Evolutionary conservation across 768 basidiomycete genomes (phyloP), one percentile per base, ranked within the genome.

Genomic region (Suillus subaureus): DNA sequence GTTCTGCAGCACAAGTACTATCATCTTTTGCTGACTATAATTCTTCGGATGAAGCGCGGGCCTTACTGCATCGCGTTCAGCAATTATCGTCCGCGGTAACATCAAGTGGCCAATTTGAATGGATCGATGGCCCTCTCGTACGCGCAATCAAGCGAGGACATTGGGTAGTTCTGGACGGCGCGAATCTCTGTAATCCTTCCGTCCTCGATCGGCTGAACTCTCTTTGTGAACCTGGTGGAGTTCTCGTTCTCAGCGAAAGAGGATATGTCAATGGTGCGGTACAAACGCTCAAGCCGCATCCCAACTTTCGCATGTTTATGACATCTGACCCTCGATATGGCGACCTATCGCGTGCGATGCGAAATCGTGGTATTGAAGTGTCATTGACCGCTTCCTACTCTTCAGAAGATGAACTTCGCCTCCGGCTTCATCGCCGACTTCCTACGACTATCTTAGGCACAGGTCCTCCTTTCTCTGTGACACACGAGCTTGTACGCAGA

Each of bases 161-260:
- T 70, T 99, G 97, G 96, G 79, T 97, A 54, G 79, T 97, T 52
- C 84, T 99, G 63, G 94, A 97, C 68, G 91, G 89, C 63, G 96
- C 97, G 52, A 99, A 99, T 72, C 83, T 96, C 21, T 99, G 97
- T 79, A 96, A 87, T 67, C 89, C 97, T 2, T 97, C 97, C 15
- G 95, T 99, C 18, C 86, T 99, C 26, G 97, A 99, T 79, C 87
- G 97, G 42, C 87, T 99, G 47, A 99, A 99, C 77, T 96, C 96
- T 37, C 87, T 99, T 12, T 98, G 97, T 75, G 97, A 99, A 78
- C 84, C 84, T 15, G 83, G 91, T 62, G 97, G 97, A 5, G 82
- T 80, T 3, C 79, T 99, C 40, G 87, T 88, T n/a, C 82, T 99
- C 52, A 97, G 88, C 70, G 97, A 99, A 75, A 87, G 93, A 60